phyloP scores from a whole-genome alignment of 2,329 filamentous ascomycete species.

The Laburnicola sp. region DNA sequence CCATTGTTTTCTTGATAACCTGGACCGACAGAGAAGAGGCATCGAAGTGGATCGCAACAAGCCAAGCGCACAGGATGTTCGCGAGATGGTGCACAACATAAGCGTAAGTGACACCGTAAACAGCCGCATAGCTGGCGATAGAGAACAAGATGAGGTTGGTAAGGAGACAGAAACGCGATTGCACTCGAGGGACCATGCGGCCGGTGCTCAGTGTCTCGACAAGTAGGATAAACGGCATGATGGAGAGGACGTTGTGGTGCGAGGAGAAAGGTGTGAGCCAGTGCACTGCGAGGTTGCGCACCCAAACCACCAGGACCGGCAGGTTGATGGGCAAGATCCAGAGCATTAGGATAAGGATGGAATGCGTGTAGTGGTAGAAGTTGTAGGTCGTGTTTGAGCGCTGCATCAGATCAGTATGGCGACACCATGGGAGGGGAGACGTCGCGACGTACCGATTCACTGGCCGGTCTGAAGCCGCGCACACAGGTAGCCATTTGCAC shows the following conservation, averaged over 20 bases:
- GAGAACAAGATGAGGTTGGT: conserved; percentile 81
- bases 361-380: conserved; percentile 94
- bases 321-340: conserved; percentile 97
- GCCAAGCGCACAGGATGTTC: conserved; percentile 83
- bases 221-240: conserved; percentile 94
- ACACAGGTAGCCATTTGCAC: conserved; percentile 82
- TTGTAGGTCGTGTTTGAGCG: conserved; percentile 72
- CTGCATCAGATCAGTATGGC: conserved; percentile 36
- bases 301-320: conserved; percentile 93
- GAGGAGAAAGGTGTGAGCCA: conserved; percentile 98
- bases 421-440: neutral
- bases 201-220: conserved; percentile 90
- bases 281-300: conserved; percentile 89
- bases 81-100: conserved; percentile 92
- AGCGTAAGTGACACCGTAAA: conserved; percentile 93
- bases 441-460: conserved; percentile 58
- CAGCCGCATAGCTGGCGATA: conserved; percentile 81
- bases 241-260: conserved; percentile 92
- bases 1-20: conserved; percentile 26
- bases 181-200: conserved; percentile 83
- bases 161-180: conserved; percentile 69
- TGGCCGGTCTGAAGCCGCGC: conserved; percentile 73
- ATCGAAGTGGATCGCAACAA: conserved; percentile 72
- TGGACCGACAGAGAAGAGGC: conserved; percentile 49
- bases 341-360: conserved; percentile 89